Evolutionary conservation across 129 eudicot genomes (phyloP).

Genomic region (Tanacetum coccineum): DNA sequence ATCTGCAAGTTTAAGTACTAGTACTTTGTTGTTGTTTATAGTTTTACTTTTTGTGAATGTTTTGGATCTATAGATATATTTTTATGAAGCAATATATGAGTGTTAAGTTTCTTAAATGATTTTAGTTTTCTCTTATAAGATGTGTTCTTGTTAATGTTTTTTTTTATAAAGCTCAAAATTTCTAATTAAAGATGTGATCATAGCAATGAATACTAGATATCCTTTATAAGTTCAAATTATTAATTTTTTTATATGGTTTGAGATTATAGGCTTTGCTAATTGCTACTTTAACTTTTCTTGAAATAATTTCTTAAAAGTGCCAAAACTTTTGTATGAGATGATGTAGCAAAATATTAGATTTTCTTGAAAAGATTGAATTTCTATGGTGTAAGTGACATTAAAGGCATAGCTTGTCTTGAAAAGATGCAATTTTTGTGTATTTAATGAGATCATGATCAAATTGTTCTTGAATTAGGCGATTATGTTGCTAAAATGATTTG

Average conservation of each 20-base stretch:
- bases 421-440: neutral
- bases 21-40: constrained; percentile 2
- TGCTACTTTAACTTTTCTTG: neutral
- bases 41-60: constrained; percentile 7
- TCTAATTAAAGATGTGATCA: constrained; percentile 1
- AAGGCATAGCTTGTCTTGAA: neutral
- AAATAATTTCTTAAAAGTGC: too few species aligned
- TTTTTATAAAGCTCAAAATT: neutral
- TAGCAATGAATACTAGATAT: neutral
- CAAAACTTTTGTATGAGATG: too few species aligned
- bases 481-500: neutral
- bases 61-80: constrained; percentile 19
- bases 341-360: neutral
- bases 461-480: too few species aligned
- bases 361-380: constrained; percentile 20
- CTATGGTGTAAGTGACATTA: constrained; percentile 8
- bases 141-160: neutral
- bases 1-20: constrained; percentile 25
- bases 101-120: constrained; percentile 14
- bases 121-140: neutral
- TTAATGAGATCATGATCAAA: neutral
- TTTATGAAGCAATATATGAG: constrained; percentile 6
- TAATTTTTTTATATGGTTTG: neutral
- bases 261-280: constrained; percentile 15
- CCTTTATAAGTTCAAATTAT: too few species aligned